A percentile compares a stretch with the other conserved stretches of the same genome.
Conservation (phyloP, 768 basidiomycete genomes). For the Rhizopogon salebrosus region DNA sequence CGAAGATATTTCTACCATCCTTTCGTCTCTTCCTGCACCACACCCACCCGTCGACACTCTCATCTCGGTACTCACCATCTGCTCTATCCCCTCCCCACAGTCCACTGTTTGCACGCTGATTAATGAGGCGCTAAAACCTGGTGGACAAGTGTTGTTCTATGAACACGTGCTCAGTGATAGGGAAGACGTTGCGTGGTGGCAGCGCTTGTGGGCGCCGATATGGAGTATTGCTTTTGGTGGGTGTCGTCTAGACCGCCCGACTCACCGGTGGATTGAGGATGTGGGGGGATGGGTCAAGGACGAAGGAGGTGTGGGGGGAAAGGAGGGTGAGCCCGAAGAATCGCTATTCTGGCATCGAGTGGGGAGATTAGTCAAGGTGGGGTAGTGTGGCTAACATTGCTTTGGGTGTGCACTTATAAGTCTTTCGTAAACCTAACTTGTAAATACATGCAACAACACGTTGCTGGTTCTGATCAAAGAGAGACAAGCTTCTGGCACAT, state of each 20-base stretch:
- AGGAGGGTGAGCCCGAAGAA: constrained; percentile 51
- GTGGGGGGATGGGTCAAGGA: constrained; percentile 45
- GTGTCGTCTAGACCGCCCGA: constrained; percentile 57
- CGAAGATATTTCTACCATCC: constrained; percentile 48
- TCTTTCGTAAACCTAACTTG: too few relatives aligned
- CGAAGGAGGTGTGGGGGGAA: constrained; percentile 34
- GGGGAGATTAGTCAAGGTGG: constrained; percentile 46
- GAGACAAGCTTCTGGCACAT: too few relatives aligned
- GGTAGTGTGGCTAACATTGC: too few relatives aligned
- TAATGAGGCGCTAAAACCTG: constrained; percentile 51
- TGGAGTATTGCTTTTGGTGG: constrained; percentile 61
- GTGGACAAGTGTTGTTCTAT: constrained; percentile 60
- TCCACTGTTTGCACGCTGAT: constrained; percentile 41
- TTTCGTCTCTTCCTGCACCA: constrained; percentile 30
- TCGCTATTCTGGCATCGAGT: constrained; percentile 54
- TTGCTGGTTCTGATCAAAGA: too few relatives aligned
- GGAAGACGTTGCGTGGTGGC: constrained; percentile 63
- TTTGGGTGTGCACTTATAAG: too few relatives aligned
- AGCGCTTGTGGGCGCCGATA: constrained; percentile 65
- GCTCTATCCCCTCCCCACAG: constrained; percentile 56
- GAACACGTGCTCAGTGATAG: constrained; percentile 63
- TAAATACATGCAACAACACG: too few relatives aligned
- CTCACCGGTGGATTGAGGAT: constrained; percentile 40
- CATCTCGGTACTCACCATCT: constrained; percentile 60
- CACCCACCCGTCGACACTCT: constrained; percentile 50